These are phyloP conservation scores for Apiospora arundinis DNA, from an alignment of 2,329 filamentous ascomycete species.

Conservation along the genomic window DNA sequence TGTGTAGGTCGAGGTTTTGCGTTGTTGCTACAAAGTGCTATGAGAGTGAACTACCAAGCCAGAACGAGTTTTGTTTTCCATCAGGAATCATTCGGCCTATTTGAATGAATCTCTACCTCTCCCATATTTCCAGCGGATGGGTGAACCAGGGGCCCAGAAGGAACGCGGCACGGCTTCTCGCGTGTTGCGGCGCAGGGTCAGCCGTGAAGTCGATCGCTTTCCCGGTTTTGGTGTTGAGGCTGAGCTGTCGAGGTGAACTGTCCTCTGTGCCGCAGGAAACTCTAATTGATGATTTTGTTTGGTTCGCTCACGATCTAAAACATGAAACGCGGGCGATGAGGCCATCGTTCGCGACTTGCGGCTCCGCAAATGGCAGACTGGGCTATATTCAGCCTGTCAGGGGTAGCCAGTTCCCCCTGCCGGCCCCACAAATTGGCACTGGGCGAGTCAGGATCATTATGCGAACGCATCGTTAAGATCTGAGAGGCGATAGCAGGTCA, in stretches of 20 bases:
- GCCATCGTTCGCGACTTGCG: background rate
- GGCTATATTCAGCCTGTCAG: background rate
- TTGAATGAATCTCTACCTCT: background rate
- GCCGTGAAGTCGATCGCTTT: background rate
- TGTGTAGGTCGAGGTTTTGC: background rate
- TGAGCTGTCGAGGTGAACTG: background rate
- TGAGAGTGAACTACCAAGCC: background rate
- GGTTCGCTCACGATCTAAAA: background rate
- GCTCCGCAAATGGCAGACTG: background rate
- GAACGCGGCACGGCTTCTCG: background rate
- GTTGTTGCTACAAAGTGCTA: no score
- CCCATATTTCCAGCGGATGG: background rate
- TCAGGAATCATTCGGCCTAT: background rate
- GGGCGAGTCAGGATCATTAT: background rate
- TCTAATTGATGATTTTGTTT: background rate
- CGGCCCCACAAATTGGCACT: background rate
- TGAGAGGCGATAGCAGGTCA: background rate
- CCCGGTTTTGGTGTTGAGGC: background rate
- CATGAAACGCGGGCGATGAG: background rate
- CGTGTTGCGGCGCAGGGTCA: background rate
- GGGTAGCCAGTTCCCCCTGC: background rate
- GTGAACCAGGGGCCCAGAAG: background rate
- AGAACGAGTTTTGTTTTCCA: background rate
- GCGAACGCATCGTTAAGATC: background rate
- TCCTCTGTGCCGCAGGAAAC: background rate